These are phyloP conservation scores for Hyparrhenia diplandra DNA, from an alignment of 176 grass and related monocot species.

Conservation along the genomic window DNA sequence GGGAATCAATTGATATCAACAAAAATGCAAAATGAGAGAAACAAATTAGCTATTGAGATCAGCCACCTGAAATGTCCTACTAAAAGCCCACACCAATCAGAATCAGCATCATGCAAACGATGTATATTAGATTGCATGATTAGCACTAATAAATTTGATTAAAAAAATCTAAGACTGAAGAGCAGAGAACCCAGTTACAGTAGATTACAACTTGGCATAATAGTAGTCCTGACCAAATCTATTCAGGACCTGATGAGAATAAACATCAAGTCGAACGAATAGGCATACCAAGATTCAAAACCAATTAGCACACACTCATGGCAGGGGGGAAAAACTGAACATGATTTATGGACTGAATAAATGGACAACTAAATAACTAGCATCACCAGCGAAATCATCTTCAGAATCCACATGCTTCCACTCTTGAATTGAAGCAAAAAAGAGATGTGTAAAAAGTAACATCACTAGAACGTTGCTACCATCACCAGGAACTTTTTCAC, in stretches of 20 bases:
- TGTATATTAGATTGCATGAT: neutral
- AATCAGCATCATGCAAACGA: too few relatives aligned
- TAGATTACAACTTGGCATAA: too few relatives aligned
- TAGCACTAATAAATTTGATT: neutral
- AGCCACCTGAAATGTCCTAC: too few relatives aligned
- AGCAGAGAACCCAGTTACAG: neutral
- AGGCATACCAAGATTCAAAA: neutral
- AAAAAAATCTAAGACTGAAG: too few relatives aligned
- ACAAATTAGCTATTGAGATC: too few relatives aligned
- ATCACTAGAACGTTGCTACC: neutral
- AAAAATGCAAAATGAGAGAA: too few relatives aligned
- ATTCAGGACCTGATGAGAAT: neutral
- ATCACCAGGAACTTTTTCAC: neutral
- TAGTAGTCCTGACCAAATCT: neutral
- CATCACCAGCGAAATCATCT: neutral
- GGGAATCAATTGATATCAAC: too few relatives aligned
- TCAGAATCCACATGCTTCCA: too few relatives aligned
- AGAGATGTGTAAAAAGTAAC: neutral
- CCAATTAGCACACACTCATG: neutral
- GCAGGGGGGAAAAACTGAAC: neutral
- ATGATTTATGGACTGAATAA: neutral
- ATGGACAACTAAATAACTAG: neutral
- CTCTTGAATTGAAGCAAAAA: too few relatives aligned
- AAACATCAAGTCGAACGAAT: neutral
- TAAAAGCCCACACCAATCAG: too few relatives aligned